Conservation (phyloP, 345 rosid species). For the Heritiera littoralis region DNA sequence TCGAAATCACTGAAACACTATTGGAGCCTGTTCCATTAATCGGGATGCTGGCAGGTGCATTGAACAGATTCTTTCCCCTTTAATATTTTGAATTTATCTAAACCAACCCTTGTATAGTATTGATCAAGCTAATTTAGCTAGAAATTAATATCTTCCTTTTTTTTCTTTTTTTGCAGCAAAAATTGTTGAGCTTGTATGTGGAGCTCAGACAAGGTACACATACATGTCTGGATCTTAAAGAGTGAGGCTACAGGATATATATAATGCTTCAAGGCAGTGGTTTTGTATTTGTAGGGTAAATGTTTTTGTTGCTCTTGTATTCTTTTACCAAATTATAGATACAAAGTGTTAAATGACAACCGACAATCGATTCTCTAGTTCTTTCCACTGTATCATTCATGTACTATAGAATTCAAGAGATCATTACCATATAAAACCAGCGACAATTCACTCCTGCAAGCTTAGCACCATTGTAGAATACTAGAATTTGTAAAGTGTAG, state of each 20-base stretch:
- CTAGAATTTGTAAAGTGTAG: too few species aligned
- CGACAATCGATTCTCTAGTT: not conserved
- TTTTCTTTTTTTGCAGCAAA: constrained; percentile 48
- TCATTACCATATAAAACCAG: not conserved
- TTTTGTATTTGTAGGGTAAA: too few species aligned
- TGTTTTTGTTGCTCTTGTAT: not conserved
- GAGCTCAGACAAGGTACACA: constrained; percentile 88
- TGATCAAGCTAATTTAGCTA: not conserved
- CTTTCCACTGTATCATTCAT: constrained; percentile 17
- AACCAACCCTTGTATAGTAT: not conserved
- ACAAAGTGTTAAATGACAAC: not conserved
- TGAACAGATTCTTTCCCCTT: not conserved
- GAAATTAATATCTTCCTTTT: not conserved
- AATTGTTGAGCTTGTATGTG: constrained; percentile 74
- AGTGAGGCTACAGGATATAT: constrained; percentile 20
- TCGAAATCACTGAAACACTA: constrained; percentile 59
- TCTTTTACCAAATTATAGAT: constrained; percentile 6
- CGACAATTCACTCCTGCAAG: not conserved
- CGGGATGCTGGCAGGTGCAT: constrained; percentile 19
- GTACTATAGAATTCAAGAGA: not conserved
- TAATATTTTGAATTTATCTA: not conserved
- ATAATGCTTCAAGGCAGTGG: not conserved
- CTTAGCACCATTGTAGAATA: not conserved
- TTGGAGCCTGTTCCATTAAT: constrained; percentile 44
- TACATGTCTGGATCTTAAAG: constrained; percentile 89